Evolutionary conservation across 139 green algal genomes (phyloP), one percentile per base, ranked within the genome.

Genomic region (Medakamo hakoo): DNA sequence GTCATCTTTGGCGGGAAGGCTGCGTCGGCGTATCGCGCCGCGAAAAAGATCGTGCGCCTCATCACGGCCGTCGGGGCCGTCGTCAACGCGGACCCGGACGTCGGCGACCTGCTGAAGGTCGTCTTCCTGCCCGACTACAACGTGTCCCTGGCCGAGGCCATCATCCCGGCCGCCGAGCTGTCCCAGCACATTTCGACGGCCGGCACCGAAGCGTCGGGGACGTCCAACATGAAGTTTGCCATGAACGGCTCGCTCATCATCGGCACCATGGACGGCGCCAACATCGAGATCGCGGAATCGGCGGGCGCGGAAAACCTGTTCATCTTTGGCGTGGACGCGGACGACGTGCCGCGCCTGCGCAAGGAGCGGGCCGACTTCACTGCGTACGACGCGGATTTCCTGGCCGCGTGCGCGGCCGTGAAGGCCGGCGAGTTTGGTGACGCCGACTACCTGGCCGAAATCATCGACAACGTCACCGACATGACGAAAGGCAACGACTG

Each of bases 201-300:
- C 62, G 92, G 91, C 66, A 98, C 89, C 60, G 62, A 76, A 58
- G 83, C 83, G 3, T 87, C 75, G 16, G 91, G 93, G 65, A 99
- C 93, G 20, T 85, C 67, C 70, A 99, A 99, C 91, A 99, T 99
- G 93, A 99, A 99, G 86, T 99, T 99, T 78, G 70, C 73, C 32
- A 94, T 98, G 84, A 99, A 99, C 69, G 93, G 93, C 55, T 90
- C 73, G 59, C 82, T 99, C 64, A 95, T 96, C 76, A 91, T 99
- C 58, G 93, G 93, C 71, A 99, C 93, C 23, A 84, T 98, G 75
- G 93, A 99, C 71, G 93, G 93, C 55, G 93, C 93, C 55, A 99
- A 98, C 77, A 84, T 99, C 26, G 93, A 99, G 84, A 99, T 99
- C 58, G 90, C 85, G 1, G 84, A 98, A 76, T 82, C 81, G 65